Conservation (phyloP, 129 eudicot species). For the Escallonia rubra region DNA sequence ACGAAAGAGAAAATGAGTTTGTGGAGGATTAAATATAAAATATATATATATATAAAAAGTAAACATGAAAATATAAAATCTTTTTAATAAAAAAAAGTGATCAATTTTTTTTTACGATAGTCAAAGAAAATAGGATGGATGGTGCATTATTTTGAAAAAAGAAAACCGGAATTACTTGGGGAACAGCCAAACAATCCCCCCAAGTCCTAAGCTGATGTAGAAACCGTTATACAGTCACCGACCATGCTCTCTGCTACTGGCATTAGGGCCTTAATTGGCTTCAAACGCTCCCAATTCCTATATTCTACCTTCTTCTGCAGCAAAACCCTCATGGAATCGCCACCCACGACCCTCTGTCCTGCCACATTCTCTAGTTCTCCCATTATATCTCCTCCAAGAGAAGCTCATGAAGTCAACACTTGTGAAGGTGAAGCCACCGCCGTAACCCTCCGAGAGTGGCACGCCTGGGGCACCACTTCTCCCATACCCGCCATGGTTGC, state of each 20-base stretch:
- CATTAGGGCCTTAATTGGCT: constrained; percentile 1
- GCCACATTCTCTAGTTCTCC: constrained; percentile 2
- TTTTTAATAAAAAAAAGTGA: too few species aligned
- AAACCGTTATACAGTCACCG: neutral
- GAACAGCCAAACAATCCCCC: too few species aligned
- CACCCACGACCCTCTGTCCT: constrained; percentile 5
- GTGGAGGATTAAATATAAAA: too few species aligned
- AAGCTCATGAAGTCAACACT: constrained; percentile 4
- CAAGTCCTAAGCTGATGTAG: too few species aligned
- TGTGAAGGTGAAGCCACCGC: constrained; percentile 14
- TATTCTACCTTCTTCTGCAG: neutral
- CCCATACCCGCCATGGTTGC: constrained; percentile 66
- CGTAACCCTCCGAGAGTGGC: constrained; percentile 78
- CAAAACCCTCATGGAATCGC: constrained; percentile 13
- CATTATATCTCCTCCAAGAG: constrained; percentile 11
- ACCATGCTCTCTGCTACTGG: neutral
- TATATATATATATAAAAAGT: too few species aligned
- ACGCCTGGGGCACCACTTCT: constrained; percentile 78
- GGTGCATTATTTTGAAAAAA: too few species aligned
- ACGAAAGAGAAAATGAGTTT: too few species aligned
- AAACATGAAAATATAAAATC: too few species aligned
- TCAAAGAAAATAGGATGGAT: too few species aligned
- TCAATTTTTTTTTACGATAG: too few species aligned
- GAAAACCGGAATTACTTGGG: too few species aligned
- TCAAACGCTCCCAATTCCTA: constrained; percentile 4